A percentile compares a stretch with the other conserved stretches of the same genome.
Evolutionary conservation across 306 rosid species (phyloP).

Genomic region (Lupinus albus): DNA sequence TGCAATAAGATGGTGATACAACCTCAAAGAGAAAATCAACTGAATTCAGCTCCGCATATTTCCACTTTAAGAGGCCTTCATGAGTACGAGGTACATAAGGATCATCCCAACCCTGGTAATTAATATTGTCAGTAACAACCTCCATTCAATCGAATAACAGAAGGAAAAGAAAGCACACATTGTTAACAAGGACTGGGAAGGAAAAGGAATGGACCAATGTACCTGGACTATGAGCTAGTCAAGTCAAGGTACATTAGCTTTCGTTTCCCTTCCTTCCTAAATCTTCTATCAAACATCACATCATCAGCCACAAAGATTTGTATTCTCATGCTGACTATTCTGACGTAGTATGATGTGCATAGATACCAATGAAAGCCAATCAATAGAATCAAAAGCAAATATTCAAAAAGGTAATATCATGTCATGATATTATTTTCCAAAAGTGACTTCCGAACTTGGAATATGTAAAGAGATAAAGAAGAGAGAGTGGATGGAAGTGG

Average conservation of each 20-base stretch:
- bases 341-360: conserved; percentile 14
- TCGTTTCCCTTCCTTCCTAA: conserved; percentile 26
- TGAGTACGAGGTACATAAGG: conserved; percentile 96
- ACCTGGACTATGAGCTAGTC: conserved; percentile 6
- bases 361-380: conserved; percentile 21
- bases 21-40: conserved; percentile 99
- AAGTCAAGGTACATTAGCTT: conserved; percentile 22
- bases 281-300: neutral
- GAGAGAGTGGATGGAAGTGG: too few relatives aligned
- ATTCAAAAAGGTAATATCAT: conserved; percentile 17
- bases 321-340: conserved; percentile 16
- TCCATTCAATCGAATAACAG: conserved; percentile 31
- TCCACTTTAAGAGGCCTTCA: conserved; percentile 98
- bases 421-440: neutral
- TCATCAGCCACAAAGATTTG: conserved; percentile 29
- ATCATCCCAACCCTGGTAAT: conserved; percentile 96
- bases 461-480: too few relatives aligned
- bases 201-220: conserved; percentile 35
- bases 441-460: conserved; percentile 16
- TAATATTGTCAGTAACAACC: conserved; percentile 33
- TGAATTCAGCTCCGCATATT: conserved; percentile 86
- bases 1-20: conserved; percentile 35
- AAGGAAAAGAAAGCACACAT: conserved; percentile 16
- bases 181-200: conserved; percentile 32
- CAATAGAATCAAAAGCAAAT: conserved; percentile 29